Evolutionary conservation across 495 filamentous ascomycete species (phyloP), one percentile per base, ranked within the genome.

Genomic region (Viridothelium virens): DNA sequence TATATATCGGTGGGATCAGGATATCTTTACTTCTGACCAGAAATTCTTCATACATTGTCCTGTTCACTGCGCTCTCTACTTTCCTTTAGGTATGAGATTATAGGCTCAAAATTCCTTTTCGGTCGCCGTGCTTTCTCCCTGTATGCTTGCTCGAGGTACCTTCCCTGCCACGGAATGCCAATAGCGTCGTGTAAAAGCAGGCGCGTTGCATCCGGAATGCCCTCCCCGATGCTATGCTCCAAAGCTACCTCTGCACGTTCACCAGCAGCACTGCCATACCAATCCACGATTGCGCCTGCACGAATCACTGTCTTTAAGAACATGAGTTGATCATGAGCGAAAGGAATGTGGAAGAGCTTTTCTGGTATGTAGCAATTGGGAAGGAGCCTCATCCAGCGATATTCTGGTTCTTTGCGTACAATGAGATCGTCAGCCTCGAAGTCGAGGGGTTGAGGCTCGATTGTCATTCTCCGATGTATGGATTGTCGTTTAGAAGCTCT

Each of bases 151-250:
- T 59, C 53, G 25, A 59, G 18, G 53, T 59, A 59, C 7, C 53
- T 59, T 9, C 36, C 53, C 9, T 59, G n/a, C 53, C 53, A 59
- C 7, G 53, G 53, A 14, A 59, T 59, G 53, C 53, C 53, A 9
- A 59, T 59, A 9, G 53, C 53, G 33, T 59, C 53, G 31, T 59
- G 53, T 36, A 59, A 59, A 59, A 59, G 53, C 36, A 59, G 53
- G 7, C 31, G 25, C 36, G 18, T 10, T 5, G 31, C 25, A 59
- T 59, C 53, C 2, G 53, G 5, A 3, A 5, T 59, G 18, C 53
- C 53, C 18, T 59, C 53, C 53, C 31, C 14, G 9, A 59, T 59
- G 11, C 25, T 31, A 14, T 59, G 31, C 36, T 59, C 18, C 31
- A 59, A 36, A 18, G 53, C 53, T 36, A 31, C 53, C 14, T 59